phyloP scores from a whole-genome alignment of 805 yeast species.

The Sugiyamaella smithiae region DNA sequence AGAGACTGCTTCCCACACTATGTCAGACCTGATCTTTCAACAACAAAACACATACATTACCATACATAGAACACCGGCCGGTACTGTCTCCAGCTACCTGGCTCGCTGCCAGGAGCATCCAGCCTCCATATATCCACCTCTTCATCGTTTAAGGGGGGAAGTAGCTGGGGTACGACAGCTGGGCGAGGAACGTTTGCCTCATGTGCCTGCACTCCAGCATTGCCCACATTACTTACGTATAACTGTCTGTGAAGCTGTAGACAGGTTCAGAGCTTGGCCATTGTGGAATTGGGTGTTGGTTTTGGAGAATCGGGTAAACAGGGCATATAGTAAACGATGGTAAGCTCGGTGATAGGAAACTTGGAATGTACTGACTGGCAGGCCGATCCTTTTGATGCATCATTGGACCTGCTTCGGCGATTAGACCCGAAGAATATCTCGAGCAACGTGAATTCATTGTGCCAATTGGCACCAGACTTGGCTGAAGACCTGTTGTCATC shows the following conservation, averaged over 20 bases:
- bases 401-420: slow-evolving; percentile 73
- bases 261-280: too few species aligned
- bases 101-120: neutral
- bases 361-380: slow-evolving; percentile 8
- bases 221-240: too few species aligned
- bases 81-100: slow-evolving; percentile 2
- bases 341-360: too few species aligned
- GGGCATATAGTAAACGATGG: too few species aligned
- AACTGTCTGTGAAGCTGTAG: too few species aligned
- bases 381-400: slow-evolving; percentile 66
- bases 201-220: too few species aligned
- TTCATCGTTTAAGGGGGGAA: neutral
- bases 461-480: slow-evolving; percentile 58
- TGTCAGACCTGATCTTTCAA: neutral
- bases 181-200: slow-evolving; percentile 1
- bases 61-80: slow-evolving; percentile 25
- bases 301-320: too few species aligned
- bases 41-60: slow-evolving; percentile 25
- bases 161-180: too few species aligned
- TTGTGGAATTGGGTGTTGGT: too few species aligned
- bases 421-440: slow-evolving; percentile 63
- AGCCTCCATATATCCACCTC: neutral
- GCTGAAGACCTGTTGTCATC: slow-evolving; percentile 86
- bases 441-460: slow-evolving; percentile 43
- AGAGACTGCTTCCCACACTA: slow-evolving; percentile 76